These are phyloP conservation scores for Martensiomyces pterosporus DNA, from an alignment of 192 early-diverging fungal species.

Conservation along the genomic window DNA sequence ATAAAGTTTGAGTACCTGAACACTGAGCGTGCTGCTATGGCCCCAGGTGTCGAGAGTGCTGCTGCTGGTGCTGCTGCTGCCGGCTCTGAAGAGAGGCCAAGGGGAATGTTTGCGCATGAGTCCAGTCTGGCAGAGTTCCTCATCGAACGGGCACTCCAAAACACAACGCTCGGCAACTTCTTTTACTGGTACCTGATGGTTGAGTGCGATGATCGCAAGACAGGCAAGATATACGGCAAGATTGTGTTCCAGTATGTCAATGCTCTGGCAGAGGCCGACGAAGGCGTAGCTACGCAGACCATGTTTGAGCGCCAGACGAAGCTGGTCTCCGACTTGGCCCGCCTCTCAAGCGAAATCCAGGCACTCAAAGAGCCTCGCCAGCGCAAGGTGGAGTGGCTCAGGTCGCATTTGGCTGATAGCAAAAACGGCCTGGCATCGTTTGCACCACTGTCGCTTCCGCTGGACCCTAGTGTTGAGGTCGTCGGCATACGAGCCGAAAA, in stretches of 20 bases:
- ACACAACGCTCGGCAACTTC: conserved; percentile 85
- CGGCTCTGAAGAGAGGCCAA: conserved; percentile 18
- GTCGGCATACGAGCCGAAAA: conserved; percentile 80
- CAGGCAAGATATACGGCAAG: conserved; percentile 83
- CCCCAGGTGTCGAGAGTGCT: conserved; percentile 27
- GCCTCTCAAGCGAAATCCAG: conserved; percentile 71
- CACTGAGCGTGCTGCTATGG: conserved; percentile 8
- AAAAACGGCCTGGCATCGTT: conserved; percentile 80
- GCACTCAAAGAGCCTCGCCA: conserved; percentile 76
- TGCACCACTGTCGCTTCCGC: conserved; percentile 77
- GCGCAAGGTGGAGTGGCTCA: conserved; percentile 87
- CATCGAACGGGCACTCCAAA: conserved; percentile 80
- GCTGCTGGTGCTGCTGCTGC: conserved; percentile 4
- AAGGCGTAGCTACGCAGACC: conserved; percentile 64
- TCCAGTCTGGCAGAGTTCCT: conserved; percentile 82
- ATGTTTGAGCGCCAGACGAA: conserved; percentile 79
- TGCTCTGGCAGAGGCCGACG: conserved; percentile 53
- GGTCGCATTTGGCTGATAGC: conserved; percentile 71
- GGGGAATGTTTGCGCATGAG: conserved; percentile 45
- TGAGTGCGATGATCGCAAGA: conserved; percentile 82
- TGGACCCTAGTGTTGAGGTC: conserved; percentile 87
- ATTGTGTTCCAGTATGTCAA: conserved; percentile 79
- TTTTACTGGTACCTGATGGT: conserved; percentile 98
- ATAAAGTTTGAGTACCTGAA: conserved; percentile 88
- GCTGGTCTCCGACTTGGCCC: conserved; percentile 70